A percentile compares a stretch with the other conserved stretches of the same genome.
Evolutionary conservation across 1,284 basidiomycete species (phyloP).

Genomic region (Xerocomus amazonicus): DNA sequence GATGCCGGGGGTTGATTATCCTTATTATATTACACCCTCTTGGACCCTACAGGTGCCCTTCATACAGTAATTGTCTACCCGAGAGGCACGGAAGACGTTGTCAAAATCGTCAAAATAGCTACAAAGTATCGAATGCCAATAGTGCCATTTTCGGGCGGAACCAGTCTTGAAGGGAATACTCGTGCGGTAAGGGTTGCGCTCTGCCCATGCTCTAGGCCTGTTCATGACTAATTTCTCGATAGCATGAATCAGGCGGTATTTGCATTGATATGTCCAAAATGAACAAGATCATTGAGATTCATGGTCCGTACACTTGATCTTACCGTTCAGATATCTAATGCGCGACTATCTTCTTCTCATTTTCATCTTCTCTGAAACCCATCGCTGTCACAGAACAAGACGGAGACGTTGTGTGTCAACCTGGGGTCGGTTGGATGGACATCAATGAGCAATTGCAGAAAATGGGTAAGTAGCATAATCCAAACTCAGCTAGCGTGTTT

Average conservation of each 20-base stretch:
- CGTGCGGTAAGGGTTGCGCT: slow-evolving; percentile 47
- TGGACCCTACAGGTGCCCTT: slow-evolving; percentile 34
- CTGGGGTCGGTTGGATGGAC: slow-evolving; percentile 85
- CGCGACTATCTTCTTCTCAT: neutral
- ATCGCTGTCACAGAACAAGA: slow-evolving; percentile 55
- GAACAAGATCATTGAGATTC: slow-evolving; percentile 78
- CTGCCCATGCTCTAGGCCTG: neutral
- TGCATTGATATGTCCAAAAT: slow-evolving; percentile 84
- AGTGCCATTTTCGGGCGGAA: slow-evolving; percentile 69
- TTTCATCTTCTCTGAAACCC: neutral
- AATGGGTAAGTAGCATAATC: slow-evolving; percentile 41
- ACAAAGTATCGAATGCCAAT: slow-evolving; percentile 66
- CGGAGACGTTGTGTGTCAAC: slow-evolving; percentile 77
- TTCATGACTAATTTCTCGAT: slow-evolving; percentile 7
- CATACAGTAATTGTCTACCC: slow-evolving; percentile 57
- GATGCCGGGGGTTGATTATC: too few relatives aligned
- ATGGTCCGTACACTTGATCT: slow-evolving; percentile 61
- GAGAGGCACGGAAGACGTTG: slow-evolving; percentile 62
- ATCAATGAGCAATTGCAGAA: slow-evolving; percentile 74
- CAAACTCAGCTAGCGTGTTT: neutral
- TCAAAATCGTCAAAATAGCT: slow-evolving; percentile 63
- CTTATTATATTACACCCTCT: neutral
- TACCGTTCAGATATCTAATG: too few relatives aligned
- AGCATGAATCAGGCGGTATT: slow-evolving; percentile 67
- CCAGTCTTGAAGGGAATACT: slow-evolving; percentile 65